Evolutionary conservation across 1,139 yeast genomes (phyloP).

Genomic region (Wickerhamomyces sp.): DNA sequence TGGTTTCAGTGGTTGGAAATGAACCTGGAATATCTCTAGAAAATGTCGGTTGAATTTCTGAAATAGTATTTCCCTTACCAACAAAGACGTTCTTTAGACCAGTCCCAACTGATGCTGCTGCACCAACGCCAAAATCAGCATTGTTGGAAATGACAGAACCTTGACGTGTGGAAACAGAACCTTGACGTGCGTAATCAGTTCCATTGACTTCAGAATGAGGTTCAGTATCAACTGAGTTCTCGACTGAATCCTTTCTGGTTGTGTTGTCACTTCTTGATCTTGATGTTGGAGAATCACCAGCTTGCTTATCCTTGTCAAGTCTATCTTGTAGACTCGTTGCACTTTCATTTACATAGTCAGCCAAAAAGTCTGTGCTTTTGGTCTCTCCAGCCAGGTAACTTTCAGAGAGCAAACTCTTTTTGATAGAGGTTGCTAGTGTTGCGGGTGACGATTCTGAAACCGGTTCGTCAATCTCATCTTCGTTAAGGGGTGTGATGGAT

Average conservation of each 20-base stretch:
- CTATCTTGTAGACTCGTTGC: conserved; percentile 6
- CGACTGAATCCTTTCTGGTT: no score
- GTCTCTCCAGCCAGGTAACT: conserved; percentile 11
- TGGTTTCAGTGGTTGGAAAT: not conserved
- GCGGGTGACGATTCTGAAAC: not conserved
- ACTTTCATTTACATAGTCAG: conserved; percentile 16
- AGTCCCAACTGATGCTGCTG: not conserved
- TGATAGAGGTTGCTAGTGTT: not conserved
- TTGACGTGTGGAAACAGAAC: not conserved
- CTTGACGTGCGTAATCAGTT: not conserved
- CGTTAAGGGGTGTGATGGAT: conserved; percentile 1
- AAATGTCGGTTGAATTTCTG: not conserved
- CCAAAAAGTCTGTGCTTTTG: conserved; percentile 22
- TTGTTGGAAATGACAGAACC: not conserved
- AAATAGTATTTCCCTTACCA: not conserved
- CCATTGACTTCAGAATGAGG: not conserved
- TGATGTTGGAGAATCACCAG: not conserved
- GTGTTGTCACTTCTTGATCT: not conserved
- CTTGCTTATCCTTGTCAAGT: not conserved
- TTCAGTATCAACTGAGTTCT: no score
- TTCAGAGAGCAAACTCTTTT: conserved; percentile 3
- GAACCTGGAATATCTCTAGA: conserved; percentile 1
- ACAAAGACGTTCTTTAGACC: conserved; percentile 1
- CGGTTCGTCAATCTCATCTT: conserved; percentile 1
- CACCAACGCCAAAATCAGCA: conserved; percentile 1